Base-by-base conservation (phyloP, 441 rosid species). In the Theobroma grandiflorum region DNA sequence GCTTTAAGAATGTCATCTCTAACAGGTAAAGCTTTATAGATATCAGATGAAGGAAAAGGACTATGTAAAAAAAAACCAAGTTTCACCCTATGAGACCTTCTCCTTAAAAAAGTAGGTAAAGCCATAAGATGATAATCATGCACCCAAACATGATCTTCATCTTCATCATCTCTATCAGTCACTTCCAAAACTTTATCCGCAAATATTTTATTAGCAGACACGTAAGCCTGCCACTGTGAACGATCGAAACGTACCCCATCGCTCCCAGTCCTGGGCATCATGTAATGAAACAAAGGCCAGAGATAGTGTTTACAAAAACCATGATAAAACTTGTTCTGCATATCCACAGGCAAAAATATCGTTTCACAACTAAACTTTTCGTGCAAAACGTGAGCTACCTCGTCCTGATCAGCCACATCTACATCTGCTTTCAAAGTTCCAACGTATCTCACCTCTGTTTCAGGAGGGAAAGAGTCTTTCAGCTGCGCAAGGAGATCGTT, bases 261-360 rank as follows among this genome's bases (percentile, higher is more conserved):
- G 58, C 85, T 85, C 42, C 88, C 84, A 40, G 91, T 84, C 84
- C 86, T 73, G 6, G 97, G 97, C 38, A 90, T 40, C 84, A 90
- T 88, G 77, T 93, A 94, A 76, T 94, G 98, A 78, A 94, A 87
- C 83, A 91, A 72, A 33, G 96, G 98, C 98, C 98, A 94, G 8
- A 94, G 90, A 78, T 93, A 93, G 83, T 93, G 98, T 83, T 94
- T 94, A 35, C 98, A 94, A 47, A 94, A 93, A 0, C 98, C 98
- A 55, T 94, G 98, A 35, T 94, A 94, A 79, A 84, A 94, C 86
- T 71, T 88, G 81, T 66, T 74, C 58, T 83, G 80, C 83, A 88
- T 50, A n/a, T 94, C 98, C 37, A 59, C 43, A 11, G 91, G 82
- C 79, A 94, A 80, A 79, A 91, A 94, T 53, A 92, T 88, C 7